Percentiles rank a stretch among this genome's conserved stretches.
Conservation (phyloP, 1,284 basidiomycete genomes). For the Cystobasidiaceae sp. region DNA sequence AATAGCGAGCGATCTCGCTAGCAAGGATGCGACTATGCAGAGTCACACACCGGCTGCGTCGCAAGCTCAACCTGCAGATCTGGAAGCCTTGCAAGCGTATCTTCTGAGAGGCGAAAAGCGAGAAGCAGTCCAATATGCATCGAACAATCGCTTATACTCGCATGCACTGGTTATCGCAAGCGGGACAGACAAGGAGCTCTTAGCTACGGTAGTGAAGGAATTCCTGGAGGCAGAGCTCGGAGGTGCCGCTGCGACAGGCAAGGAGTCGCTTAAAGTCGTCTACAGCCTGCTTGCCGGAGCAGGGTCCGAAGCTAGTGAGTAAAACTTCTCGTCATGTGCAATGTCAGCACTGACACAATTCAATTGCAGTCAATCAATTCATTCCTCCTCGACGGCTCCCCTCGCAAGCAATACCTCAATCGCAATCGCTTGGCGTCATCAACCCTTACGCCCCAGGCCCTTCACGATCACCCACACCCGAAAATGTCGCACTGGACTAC, state of each 20-base stretch:
- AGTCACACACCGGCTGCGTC: slow-evolving; percentile 46
- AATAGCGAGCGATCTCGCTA: slow-evolving; percentile 5
- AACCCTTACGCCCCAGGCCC: not conserved
- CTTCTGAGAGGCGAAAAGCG: slow-evolving; percentile 76
- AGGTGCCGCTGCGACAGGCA: slow-evolving; percentile 38
- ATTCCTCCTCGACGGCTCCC: slow-evolving; percentile 57
- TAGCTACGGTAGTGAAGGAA: slow-evolving; percentile 70
- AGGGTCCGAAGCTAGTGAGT: slow-evolving; percentile 65
- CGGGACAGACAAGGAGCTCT: slow-evolving; percentile 90
- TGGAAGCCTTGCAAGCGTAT: slow-evolving; percentile 73
- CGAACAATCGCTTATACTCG: slow-evolving; percentile 84
- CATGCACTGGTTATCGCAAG: slow-evolving; percentile 95
- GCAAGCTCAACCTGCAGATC: slow-evolving; percentile 55
- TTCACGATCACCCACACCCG: slow-evolving; percentile 13
- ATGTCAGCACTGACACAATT: slow-evolving; percentile 32
- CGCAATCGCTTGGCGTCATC: too few relatives aligned
- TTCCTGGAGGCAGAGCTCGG: slow-evolving; percentile 78
- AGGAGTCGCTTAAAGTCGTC: slow-evolving; percentile 70
- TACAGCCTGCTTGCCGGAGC: slow-evolving; percentile 84
- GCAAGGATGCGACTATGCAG: too few relatives aligned
- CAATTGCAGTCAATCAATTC: slow-evolving; percentile 64
- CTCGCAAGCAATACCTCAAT: not conserved
- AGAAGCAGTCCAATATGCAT: slow-evolving; percentile 80
- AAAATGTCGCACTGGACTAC: not conserved
- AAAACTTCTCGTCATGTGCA: not conserved